These are phyloP conservation scores for Metschnikowia amazonensis DNA, from an alignment of 805 yeast species.

Conservation along the genomic window DNA sequence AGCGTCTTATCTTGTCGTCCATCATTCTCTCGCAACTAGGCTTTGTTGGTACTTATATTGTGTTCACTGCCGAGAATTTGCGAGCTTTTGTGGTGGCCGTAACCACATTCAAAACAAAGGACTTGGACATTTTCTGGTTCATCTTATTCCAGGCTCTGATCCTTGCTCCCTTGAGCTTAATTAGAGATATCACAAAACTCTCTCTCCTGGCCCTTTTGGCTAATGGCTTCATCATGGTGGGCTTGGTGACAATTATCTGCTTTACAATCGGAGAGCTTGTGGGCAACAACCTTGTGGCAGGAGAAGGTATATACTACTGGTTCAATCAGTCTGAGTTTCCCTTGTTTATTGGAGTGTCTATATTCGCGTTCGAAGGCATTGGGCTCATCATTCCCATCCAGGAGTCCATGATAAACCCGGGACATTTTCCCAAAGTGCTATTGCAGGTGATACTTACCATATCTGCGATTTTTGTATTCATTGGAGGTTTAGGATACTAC, in stretches of 20 bases:
- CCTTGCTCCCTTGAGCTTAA: slow-evolving; percentile 64
- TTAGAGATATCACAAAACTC: slow-evolving; percentile 71
- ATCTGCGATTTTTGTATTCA: slow-evolving; percentile 54
- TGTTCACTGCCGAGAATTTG: slow-evolving; percentile 71
- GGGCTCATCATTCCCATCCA: slow-evolving; percentile 80
- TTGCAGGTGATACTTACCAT: slow-evolving; percentile 60
- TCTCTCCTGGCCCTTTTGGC: slow-evolving; percentile 72
- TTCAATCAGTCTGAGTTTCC: slow-evolving; percentile 62
- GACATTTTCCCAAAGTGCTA: slow-evolving; percentile 64
- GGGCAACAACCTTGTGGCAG: slow-evolving; percentile 37
- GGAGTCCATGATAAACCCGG: slow-evolving; percentile 75
- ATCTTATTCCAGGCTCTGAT: slow-evolving; percentile 54
- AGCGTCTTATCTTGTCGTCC: slow-evolving; percentile 57
- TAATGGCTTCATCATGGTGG: slow-evolving; percentile 62
- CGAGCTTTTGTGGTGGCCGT: slow-evolving; percentile 57
- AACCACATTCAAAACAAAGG: slow-evolving; percentile 36
- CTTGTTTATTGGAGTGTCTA: slow-evolving; percentile 76
- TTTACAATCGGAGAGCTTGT: slow-evolving; percentile 48
- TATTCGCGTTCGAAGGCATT: slow-evolving; percentile 85
- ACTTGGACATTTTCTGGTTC: slow-evolving; percentile 39
- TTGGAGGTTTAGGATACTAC: slow-evolving; percentile 66
- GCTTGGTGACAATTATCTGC: slow-evolving; percentile 60
- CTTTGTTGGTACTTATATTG: slow-evolving; percentile 76
- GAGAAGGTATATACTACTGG: slow-evolving; percentile 45
- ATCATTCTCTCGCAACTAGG: slow-evolving; percentile 73